These are phyloP conservation scores for Cordyceps cicadae DNA, from an alignment of 2,329 filamentous ascomycete genomes.

Conservation along the genomic window DNA sequence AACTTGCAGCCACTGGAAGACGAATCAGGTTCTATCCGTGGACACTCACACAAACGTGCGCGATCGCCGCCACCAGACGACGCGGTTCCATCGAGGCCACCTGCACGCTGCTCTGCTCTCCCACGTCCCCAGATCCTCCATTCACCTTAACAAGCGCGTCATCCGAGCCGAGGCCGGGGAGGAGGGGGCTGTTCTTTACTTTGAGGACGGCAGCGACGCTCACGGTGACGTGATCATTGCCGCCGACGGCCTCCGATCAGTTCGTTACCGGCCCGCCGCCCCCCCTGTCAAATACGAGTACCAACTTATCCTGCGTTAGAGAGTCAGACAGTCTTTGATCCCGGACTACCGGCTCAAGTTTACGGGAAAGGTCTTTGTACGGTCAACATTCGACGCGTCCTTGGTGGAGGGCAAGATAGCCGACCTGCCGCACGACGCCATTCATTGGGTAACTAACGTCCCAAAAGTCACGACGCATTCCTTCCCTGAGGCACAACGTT, in stretches of 20 bases:
- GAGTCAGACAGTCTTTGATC: conserved; percentile 9
- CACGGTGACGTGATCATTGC: conserved; percentile 40
- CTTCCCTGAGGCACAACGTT: no score
- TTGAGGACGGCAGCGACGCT: conserved; percentile 35
- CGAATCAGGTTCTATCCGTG: conserved; percentile 36
- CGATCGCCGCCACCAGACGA: conserved; percentile 30
- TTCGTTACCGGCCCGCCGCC: conserved; percentile 23
- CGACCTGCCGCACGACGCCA: conserved; percentile 13
- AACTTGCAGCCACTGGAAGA: conserved; percentile 31
- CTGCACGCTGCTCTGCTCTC: conserved; percentile 38
- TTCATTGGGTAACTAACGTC: conserved; percentile 14
- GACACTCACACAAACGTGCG: conserved; percentile 33
- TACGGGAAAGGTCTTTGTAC: conserved; percentile 12
- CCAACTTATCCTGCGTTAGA: neutral
- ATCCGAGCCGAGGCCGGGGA: conserved; percentile 19
- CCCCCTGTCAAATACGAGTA: neutral
- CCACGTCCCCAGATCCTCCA: conserved; percentile 31
- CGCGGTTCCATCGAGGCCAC: conserved; percentile 39
- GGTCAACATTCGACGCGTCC: conserved; percentile 13
- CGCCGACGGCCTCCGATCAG: conserved; percentile 45
- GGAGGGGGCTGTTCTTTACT: conserved; percentile 24
- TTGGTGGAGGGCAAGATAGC: conserved; percentile 13
- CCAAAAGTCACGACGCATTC: no score
- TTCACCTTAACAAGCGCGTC: conserved; percentile 37
- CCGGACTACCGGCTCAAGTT: conserved; percentile 11